phyloP scores from a whole-genome alignment of 75 land plant genomes.

The Pinus tabuliformis region DNA sequence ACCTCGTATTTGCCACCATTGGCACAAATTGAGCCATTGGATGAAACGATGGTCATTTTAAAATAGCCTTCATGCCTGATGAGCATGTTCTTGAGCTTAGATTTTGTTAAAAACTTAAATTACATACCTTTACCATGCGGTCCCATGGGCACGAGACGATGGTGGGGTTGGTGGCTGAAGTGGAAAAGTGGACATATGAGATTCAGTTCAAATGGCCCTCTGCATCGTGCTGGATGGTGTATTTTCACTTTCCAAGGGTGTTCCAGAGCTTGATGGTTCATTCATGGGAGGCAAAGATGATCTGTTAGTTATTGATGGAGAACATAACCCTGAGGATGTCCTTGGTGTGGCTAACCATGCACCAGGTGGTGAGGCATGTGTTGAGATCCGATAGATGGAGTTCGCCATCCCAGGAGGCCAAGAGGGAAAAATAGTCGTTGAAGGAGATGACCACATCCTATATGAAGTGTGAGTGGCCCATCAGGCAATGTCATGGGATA shows the following conservation, averaged over 20 bases:
- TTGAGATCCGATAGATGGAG: constrained; percentile 76
- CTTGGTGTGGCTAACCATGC: constrained; percentile 79
- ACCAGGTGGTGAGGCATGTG: constrained; percentile 53
- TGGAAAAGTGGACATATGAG: constrained; percentile 39
- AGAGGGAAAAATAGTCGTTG: constrained; percentile 77
- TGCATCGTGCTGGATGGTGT: constrained; percentile 53
- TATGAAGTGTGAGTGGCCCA: constrained; percentile 70
- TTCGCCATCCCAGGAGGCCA: constrained; percentile 71
- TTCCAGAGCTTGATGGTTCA: constrained; percentile 82
- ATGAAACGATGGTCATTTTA: constrained; percentile 78
- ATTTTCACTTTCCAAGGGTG: constrained; percentile 88
- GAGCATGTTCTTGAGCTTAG: constrained; percentile 44
- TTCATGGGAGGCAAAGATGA: constrained; percentile 78
- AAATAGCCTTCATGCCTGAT: constrained; percentile 66
- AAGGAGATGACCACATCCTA: constrained; percentile 80
- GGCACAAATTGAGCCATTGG: constrained; percentile 85
- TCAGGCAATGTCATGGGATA: constrained; percentile 38
- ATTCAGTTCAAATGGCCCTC: constrained; percentile 44
- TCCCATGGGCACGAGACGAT: constrained; percentile 74
- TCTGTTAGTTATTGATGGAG: constrained; percentile 57
- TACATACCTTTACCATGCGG: constrained; percentile 62
- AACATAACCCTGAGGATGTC: constrained; percentile 68
- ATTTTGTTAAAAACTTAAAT: constrained; percentile 59
- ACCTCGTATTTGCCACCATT: constrained; percentile 85
- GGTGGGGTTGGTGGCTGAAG: constrained; percentile 35